These are phyloP conservation scores for Pseudogymnoascus sp. DNA, from an alignment of 2,329 filamentous ascomycete genomes.

Conservation along the genomic window DNA sequence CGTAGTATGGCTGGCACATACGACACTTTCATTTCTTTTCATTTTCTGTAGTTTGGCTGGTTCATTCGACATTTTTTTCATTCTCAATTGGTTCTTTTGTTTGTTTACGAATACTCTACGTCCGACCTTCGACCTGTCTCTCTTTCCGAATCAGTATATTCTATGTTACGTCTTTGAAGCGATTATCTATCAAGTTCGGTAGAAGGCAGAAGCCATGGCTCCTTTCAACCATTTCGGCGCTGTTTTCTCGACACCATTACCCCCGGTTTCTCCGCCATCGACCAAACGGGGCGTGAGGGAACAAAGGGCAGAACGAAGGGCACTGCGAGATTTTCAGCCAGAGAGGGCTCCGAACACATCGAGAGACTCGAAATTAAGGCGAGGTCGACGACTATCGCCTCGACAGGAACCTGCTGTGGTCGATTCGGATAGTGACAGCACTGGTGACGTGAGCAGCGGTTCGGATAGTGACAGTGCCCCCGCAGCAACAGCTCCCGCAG, in stretches of 20 bases:
- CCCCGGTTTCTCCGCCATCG: background rate
- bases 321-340: background rate
- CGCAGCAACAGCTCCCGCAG: no score
- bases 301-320: background rate
- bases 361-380: background rate
- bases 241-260: background rate
- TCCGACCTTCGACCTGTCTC: background rate
- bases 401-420: background rate
- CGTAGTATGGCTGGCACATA: constrained; percentile 9
- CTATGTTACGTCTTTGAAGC: background rate
- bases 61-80: constrained; percentile 6
- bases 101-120: background rate
- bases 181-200: background rate
- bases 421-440: background rate
- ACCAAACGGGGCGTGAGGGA: background rate
- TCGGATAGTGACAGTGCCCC: background rate
- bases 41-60: constrained; percentile 8
- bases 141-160: background rate
- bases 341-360: background rate
- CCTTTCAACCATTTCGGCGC: background rate
- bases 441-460: background rate
- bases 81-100: constrained; percentile 5
- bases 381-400: background rate
- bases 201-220: background rate
- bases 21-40: constrained; percentile 1